Percentiles rank a stretch among this genome's conserved stretches.
Conservation (phyloP, 257 asterid genomes). For the Nemophila menziesii region DNA sequence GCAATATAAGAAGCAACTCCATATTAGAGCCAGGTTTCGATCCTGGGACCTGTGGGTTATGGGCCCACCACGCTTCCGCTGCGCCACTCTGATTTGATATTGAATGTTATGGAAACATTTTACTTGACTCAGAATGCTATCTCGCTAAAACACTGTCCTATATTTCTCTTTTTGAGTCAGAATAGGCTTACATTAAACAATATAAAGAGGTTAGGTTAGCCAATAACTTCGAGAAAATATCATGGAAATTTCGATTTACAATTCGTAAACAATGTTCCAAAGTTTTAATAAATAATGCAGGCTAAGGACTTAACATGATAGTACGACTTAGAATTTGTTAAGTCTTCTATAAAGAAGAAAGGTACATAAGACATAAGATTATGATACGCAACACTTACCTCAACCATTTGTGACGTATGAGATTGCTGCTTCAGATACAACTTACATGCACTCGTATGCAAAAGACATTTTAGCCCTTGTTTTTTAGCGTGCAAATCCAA, state of each 20-base stretch:
- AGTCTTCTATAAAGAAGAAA: conserved; percentile 70
- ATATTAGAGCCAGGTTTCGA: conserved; percentile 99
- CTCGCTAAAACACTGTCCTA: no score
- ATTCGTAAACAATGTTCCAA: no score
- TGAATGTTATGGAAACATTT: no score
- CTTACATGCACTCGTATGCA: conserved; percentile 52
- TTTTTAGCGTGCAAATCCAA: conserved; percentile 31
- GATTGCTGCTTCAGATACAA: conserved; percentile 77
- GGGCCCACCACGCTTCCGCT: conserved; percentile 92
- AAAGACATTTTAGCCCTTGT: no score
- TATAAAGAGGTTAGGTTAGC: no score
- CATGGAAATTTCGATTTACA: no score
- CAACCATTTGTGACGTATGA: conserved; percentile 50
- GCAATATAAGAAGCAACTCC: no score
- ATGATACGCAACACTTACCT: conserved; percentile 12
- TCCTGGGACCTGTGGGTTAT: conserved; percentile 99
- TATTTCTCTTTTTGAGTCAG: no score
- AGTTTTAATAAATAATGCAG: no score
- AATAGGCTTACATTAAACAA: no score
- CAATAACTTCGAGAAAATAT: no score
- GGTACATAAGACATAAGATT: conserved; percentile 17
- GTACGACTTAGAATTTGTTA: conserved; percentile 56
- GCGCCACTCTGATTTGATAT: conserved; percentile 52
- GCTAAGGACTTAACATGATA: conserved; percentile 52
- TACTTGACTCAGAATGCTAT: no score